Conservation (phyloP, 1,139 yeast species). For the Blastobotrys arbuscula region DNA sequence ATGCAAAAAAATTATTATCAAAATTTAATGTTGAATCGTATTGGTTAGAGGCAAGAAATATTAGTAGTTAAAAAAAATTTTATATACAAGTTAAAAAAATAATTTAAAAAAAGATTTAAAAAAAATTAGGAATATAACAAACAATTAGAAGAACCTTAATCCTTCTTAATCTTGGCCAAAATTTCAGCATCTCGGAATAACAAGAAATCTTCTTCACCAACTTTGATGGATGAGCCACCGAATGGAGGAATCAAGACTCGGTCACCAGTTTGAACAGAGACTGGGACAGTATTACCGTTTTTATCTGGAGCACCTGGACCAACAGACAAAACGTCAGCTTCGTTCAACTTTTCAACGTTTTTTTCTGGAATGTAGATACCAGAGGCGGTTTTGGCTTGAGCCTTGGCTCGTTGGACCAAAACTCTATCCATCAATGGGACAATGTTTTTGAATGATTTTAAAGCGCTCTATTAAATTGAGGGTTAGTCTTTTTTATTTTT, state of each 20-base stretch:
- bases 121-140: too few species aligned
- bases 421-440: slow-evolving; percentile 94
- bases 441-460: slow-evolving; percentile 82
- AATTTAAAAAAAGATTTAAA: background rate
- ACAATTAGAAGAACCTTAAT: too few species aligned
- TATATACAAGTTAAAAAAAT: background rate
- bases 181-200: slow-evolving; percentile 81
- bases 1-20: slow-evolving; percentile 46
- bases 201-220: slow-evolving; percentile 57
- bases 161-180: slow-evolving; percentile 72
- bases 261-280: slow-evolving; percentile 82
- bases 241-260: slow-evolving; percentile 87
- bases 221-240: slow-evolving; percentile 82
- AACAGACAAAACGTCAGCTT: slow-evolving; percentile 40
- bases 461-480: slow-evolving; percentile 34
- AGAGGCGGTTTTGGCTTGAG: slow-evolving; percentile 85
- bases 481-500: background rate
- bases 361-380: slow-evolving; percentile 96
- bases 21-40: slow-evolving; percentile 53
- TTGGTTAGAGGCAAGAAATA: slow-evolving; percentile 40
- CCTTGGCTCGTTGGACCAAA: slow-evolving; percentile 88
- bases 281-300: slow-evolving; percentile 60
- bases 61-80: background rate
- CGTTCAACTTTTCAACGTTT: slow-evolving; percentile 87
- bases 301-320: slow-evolving; percentile 53